Evolutionary conservation across 1,284 basidiomycete species (phyloP).

Genomic region (Pterulicium gracile): DNA sequence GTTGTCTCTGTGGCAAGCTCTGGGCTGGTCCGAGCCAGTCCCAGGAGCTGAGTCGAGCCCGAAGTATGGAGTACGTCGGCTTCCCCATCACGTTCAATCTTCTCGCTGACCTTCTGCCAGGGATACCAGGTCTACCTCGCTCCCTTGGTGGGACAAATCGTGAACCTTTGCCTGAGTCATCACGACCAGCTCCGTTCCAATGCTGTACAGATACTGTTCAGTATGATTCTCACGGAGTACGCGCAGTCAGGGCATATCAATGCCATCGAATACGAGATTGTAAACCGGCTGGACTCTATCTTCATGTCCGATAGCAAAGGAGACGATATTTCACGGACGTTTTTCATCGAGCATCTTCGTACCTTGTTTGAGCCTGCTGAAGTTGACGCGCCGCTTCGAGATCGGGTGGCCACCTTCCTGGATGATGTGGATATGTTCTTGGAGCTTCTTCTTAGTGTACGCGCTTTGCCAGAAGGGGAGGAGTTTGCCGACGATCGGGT

Average conservation of each 20-base stretch:
- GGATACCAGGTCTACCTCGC: slow-evolving; percentile 79
- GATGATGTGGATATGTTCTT: slow-evolving; percentile 91
- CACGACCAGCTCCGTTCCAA: slow-evolving; percentile 88
- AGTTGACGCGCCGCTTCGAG: slow-evolving; percentile 70
- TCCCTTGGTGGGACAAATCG: slow-evolving; percentile 82
- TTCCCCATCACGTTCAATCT: slow-evolving; percentile 6
- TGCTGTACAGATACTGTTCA: slow-evolving; percentile 87
- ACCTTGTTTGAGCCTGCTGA: slow-evolving; percentile 78
- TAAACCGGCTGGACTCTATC: slow-evolving; percentile 85
- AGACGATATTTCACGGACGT: slow-evolving; percentile 83
- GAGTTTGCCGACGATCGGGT: slow-evolving; percentile 92
- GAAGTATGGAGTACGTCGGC: slow-evolving; percentile 47
- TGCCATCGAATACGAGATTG: slow-evolving; percentile 88
- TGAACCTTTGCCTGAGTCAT: slow-evolving; percentile 89
- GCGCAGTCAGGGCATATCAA: slow-evolving; percentile 74
- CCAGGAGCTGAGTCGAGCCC: slow-evolving; percentile 36
- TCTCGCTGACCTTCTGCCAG: slow-evolving; percentile 22
- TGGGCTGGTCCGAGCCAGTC: slow-evolving; percentile 64
- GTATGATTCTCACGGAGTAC: slow-evolving; percentile 93
- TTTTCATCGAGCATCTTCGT: slow-evolving; percentile 90
- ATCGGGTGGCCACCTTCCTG: slow-evolving; percentile 75
- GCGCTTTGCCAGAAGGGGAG: slow-evolving; percentile 90
- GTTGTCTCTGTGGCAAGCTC: slow-evolving; percentile 77
- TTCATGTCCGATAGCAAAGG: slow-evolving; percentile 88
- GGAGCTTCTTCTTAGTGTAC: slow-evolving; percentile 82